These are phyloP conservation scores for Durio zibethinus DNA, from an alignment of 345 rosid genomes.

Conservation along the genomic window DNA sequence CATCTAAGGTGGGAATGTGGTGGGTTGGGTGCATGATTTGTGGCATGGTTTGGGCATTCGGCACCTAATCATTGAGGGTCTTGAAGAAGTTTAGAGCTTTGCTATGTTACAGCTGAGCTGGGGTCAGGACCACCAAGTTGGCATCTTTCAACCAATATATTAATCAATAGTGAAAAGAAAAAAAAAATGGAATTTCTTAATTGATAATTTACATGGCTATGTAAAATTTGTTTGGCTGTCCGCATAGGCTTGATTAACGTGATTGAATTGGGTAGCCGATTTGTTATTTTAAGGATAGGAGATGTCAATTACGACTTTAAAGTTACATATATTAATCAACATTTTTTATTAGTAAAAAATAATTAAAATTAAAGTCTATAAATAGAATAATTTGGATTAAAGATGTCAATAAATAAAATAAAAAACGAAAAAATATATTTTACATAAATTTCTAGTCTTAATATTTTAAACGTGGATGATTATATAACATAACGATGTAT, in stretches of 20 bases:
- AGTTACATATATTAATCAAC: too few species aligned
- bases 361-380: not conserved
- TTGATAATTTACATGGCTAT: not conserved
- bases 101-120: not conserved
- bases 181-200: not conserved
- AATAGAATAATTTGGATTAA: not conserved
- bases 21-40: not conserved
- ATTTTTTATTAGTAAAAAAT: not conserved
- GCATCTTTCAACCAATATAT: not conserved
- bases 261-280: not conserved
- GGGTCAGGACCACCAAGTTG: not conserved
- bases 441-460: not conserved
- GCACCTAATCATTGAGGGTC: not conserved
- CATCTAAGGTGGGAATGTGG: not conserved
- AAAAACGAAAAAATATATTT: too few species aligned
- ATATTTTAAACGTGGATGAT: too few species aligned
- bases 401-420: not conserved
- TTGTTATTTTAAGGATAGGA: too few species aligned
- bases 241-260: too few species aligned
- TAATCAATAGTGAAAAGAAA: not conserved
- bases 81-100: not conserved
- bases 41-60: slow-evolving; percentile 1
- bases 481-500: too few species aligned
- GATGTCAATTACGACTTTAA: too few species aligned
- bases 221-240: not conserved